A percentile compares a stretch with the other conserved stretches of the same genome.
These are phyloP conservation scores for Plantago elongata DNA, from an alignment of 257 asterid genomes.

Conservation along the genomic window DNA sequence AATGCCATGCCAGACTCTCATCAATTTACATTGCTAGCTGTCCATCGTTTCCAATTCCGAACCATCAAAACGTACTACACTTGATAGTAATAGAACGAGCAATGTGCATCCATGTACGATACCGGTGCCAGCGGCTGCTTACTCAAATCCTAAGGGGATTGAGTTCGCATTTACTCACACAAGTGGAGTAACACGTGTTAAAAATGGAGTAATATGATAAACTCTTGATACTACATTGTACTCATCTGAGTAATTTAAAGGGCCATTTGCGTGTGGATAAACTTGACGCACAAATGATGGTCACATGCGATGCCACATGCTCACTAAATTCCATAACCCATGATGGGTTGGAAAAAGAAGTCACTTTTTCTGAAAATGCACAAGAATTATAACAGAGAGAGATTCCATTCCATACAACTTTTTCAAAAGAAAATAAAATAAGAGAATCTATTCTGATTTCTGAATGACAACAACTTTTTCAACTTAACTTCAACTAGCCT, in stretches of 20 bases:
- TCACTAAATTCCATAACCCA: conserved; percentile 21
- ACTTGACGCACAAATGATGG: conserved; percentile 2
- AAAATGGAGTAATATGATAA: no score
- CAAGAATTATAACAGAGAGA: not conserved
- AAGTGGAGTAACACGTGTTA: no score
- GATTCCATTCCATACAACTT: conserved; percentile 5
- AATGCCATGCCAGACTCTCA: not conserved
- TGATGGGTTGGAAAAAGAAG: conserved; percentile 15
- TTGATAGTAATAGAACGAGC: not conserved
- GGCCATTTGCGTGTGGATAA: not conserved
- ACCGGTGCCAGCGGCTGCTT: no score
- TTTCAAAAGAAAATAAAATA: not conserved
- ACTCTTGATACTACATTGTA: no score
- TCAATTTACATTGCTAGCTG: not conserved
- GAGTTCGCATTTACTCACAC: no score
- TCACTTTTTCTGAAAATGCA: conserved; percentile 12
- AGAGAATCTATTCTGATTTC: not conserved
- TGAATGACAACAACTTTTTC: not conserved
- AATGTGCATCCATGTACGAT: no score
- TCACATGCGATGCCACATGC: conserved; percentile 21
- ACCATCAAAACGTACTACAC: not conserved
- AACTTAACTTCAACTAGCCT: not conserved
- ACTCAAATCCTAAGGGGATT: no score
- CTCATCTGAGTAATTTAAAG: no score
- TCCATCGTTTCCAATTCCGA: not conserved